These are phyloP conservation scores for Mycena chlorophos DNA, from an alignment of 768 basidiomycete genomes.

Conservation along the genomic window DNA sequence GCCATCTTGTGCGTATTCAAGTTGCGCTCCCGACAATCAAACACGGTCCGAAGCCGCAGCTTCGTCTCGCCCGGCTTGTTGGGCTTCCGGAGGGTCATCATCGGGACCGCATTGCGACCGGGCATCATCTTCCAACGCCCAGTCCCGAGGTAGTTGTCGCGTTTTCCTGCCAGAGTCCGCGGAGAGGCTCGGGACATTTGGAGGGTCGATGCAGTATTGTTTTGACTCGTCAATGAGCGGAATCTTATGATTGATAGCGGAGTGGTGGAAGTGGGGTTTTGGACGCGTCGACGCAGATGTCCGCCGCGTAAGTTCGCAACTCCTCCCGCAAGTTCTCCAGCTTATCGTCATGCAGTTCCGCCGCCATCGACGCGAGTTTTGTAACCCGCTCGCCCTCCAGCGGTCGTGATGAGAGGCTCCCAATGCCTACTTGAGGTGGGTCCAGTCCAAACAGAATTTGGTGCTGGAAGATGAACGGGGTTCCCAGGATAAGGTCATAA, in stretches of 20 bases:
- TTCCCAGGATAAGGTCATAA: conserved; percentile 35
- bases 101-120: conserved; percentile 24
- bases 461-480: conserved; percentile 30
- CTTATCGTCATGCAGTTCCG: conserved; percentile 1
- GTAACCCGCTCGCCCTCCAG: conserved; percentile 9
- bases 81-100: conserved; percentile 25
- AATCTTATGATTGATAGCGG: conserved; percentile 33
- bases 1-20: conserved; percentile 11
- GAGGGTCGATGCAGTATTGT: conserved; percentile 25
- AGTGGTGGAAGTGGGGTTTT: conserved; percentile 29
- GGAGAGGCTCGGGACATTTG: conserved; percentile 28
- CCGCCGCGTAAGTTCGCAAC: conserved; percentile 9
- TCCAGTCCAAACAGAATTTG: conserved; percentile 16
- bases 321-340: conserved; percentile 7
- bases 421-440: conserved; percentile 13
- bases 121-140: conserved; percentile 25
- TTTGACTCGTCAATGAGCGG: conserved; percentile 29
- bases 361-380: conserved; percentile 3
- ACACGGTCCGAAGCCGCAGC: conserved; percentile 20
- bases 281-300: conserved; percentile 17
- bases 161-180: conserved; percentile 12
- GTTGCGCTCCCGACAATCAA: conserved; percentile 25
- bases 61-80: conserved; percentile 1
- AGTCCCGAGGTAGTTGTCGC: conserved; percentile 20
- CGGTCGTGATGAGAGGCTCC: conserved; percentile 1